Base-by-base conservation (phyloP, 805 yeast species). In the Ogataea nitratoaversa region DNA sequence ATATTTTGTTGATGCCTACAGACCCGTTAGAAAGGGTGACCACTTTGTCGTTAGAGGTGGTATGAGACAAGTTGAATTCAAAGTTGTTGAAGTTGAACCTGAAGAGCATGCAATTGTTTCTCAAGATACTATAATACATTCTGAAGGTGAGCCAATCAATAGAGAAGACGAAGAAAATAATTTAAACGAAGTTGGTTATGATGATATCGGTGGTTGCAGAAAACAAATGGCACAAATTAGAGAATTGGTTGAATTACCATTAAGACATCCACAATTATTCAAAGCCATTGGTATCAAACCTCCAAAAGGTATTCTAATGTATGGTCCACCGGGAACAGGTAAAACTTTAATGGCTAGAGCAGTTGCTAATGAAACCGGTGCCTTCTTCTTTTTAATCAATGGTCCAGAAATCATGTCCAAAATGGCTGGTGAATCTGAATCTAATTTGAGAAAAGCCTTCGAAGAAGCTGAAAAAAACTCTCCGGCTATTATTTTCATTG, bases 251-350 rank as follows among this genome's bases (percentile, higher is more conserved):
- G 99, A 93, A 72, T 77, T 93, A 66, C 99, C 99, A 19, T 76
- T 93, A 58, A 85, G 99, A 72, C 99, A 93, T 66, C 99, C 99
- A 38, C 98, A 93, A 69, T 77, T 93, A 57, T 93, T 93, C 76
- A 93, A 93, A 72, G 82, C 95, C 29, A 91, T 93, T 59, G 99
- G 99, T 78, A 93, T 93, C 63, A 93, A 93, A 66, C 99, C 99
- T 32, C 99, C 99, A 50, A 86, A 88, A 66, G 99, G 99, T 72
- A 89, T 93, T 46, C 77, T 93, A 60, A 86, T 87, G 95, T 93
- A 85, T 65, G 99, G 99, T 60, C 99, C 99, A 36, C 99, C 99
- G 25, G 99, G 99, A 79, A 93, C 99, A 13, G 99, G 99, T 85
- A 93, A 93, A 70, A 93, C 99, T 24, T 74, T 93, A 53, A 89